Evolutionary conservation across 2,329 filamentous ascomycete genomes (phyloP), one percentile per base, ranked within the genome.

Genomic region (Neofusicoccum laricinum): DNA sequence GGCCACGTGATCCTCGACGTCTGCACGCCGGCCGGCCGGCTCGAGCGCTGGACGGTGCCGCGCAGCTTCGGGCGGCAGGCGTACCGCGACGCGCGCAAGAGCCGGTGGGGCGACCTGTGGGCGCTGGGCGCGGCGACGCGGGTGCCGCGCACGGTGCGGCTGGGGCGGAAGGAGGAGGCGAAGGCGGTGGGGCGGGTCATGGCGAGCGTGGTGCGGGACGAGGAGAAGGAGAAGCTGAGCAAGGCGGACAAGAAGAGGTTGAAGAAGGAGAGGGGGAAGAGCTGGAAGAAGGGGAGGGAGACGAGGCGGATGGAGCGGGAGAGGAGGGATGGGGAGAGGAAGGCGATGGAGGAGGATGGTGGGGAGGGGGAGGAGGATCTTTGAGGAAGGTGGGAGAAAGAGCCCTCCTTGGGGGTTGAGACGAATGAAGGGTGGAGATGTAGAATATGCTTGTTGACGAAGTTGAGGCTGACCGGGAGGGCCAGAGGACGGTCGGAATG

Each of bases 31-130:
- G 84, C 86, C 0, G 95, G 91, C 36, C 88, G 85, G 46, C 88
- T 97, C 38, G 94, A 99, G 81, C 91, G 95, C 63, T 99, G 95
- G 95, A 95, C 90, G 0, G 89, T 99, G 0, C 91, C 94, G 1
- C 88, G 88, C 69, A 92, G 88, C 66, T 95, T 89, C 77, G 89
- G 89, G 75, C 88, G 86, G 70, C 87, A 90, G 71, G 93, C 93
- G 0, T 98, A 94, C 79, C 92, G 91, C 70, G 95, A 98, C 74
- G 95, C 95, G 40, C 88, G 95, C 67, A 99, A 99, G 79, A 86
- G 90, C 0, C 81, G 80, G 61, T 98, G 94, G 95, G 95, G 95
- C 43, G 95, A 98, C 75, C 82, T 98, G 10, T 99, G 95, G 95
- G 93, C 94, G 0, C 82, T 98, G 0, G 95, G 95, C 0, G 94